A percentile compares a stretch with the other conserved stretches of the same genome.
phyloP scores from a whole-genome alignment of 345 rosid genomes.

The Cardiospermum halicacabum region DNA sequence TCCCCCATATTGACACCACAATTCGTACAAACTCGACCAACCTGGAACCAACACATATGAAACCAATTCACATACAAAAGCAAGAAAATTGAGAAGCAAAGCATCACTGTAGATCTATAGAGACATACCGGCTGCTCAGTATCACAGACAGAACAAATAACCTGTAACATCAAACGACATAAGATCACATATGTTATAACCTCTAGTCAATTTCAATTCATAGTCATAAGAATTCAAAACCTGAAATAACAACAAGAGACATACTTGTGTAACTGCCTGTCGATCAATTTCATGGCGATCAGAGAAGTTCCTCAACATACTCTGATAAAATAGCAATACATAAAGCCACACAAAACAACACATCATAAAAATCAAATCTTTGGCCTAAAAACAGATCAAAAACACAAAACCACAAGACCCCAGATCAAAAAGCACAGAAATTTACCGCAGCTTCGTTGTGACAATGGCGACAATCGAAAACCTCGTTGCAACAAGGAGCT shows the following conservation, averaged over 20 bases:
- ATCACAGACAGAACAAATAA: conserved; percentile 87
- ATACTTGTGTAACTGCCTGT: conserved; percentile 71
- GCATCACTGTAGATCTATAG: conserved; percentile 12
- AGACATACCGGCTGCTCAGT: conserved; percentile 86
- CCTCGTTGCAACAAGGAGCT: conserved; percentile 95
- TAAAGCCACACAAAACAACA: conserved; percentile 7
- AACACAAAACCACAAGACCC: neutral
- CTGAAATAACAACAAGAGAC: conserved; percentile 2
- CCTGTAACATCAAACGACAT: conserved; percentile 41
- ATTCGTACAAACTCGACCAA: conserved; percentile 71
- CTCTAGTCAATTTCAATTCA: conserved; percentile 3
- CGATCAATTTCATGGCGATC: conserved; percentile 84
- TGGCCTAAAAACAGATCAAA: neutral
- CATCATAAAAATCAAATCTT: neutral
- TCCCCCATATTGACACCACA: conserved; percentile 99
- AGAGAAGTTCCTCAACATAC: conserved; percentile 47
- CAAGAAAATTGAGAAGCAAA: neutral
- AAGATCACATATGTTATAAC: too few relatives aligned
- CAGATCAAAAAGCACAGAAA: neutral
- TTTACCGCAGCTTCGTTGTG: conserved; percentile 79
- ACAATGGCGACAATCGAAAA: conserved; percentile 88
- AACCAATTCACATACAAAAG: neutral
- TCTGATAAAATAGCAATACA: conserved; percentile 28
- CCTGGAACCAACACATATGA: conserved; percentile 38
- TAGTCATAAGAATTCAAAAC: neutral